A percentile compares a stretch with the other conserved stretches of the same genome.
These are phyloP conservation scores for Leccinum olivaceoglutinosum DNA, from an alignment of 1,284 basidiomycete genomes.

Conservation along the genomic window DNA sequence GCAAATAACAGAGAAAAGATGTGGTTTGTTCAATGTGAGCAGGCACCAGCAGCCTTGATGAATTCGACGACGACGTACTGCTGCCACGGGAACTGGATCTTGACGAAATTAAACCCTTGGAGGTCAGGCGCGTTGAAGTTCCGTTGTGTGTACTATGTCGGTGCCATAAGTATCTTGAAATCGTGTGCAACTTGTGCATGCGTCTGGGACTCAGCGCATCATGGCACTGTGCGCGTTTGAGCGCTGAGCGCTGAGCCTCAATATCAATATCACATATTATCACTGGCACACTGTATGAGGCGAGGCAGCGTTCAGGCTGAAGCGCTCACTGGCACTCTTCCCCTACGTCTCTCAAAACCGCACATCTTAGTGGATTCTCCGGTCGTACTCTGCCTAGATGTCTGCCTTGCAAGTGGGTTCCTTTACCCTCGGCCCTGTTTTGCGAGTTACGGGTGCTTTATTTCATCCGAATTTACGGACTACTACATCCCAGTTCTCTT, in stretches of 20 bases:
- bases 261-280: too few relatives aligned
- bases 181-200: not conserved
- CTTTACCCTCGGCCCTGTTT: not conserved
- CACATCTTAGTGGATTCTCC: not conserved
- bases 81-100: constrained; percentile 98
- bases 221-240: too few relatives aligned
- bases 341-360: not conserved
- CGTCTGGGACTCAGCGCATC: too few relatives aligned
- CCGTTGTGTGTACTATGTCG: not conserved
- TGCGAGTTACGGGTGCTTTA: not conserved
- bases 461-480: not conserved
- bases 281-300: too few relatives aligned
- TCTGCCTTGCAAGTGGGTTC: not conserved
- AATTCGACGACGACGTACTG: constrained; percentile 46
- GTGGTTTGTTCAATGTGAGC: not conserved
- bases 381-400: not conserved
- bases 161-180: not conserved
- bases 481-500: not conserved
- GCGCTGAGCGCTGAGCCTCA: too few relatives aligned
- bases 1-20: not conserved
- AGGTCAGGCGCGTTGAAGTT: constrained; percentile 95
- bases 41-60: not conserved
- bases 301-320: not conserved
- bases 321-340: not conserved
- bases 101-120: constrained; percentile 80